Evolutionary conservation across 164 flowering plant species (phyloP), one percentile per base, ranked within the genome.

Genomic region (Nymphaea colorata): DNA sequence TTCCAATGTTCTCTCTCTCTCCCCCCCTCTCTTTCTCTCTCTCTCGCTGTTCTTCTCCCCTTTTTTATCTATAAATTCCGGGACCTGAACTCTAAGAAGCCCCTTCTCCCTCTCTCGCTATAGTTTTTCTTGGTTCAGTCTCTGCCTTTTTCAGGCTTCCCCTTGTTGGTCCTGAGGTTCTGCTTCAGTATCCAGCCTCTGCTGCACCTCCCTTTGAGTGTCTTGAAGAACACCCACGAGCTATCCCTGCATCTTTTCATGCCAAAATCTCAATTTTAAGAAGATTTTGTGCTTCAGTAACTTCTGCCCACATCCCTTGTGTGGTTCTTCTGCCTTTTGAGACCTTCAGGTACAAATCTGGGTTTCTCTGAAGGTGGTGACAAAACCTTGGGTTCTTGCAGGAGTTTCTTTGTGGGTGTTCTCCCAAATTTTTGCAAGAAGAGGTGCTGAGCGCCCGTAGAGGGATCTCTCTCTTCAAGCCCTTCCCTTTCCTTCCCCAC

Each of bases 41-140:
- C n/a, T 17, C 63, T 57, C 17, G 59, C 65, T 53, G 42, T 59
- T 1, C 18, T 70, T 51, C 12, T 51, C 57, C 12, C 57, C 72
- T 68, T 72, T 67, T 64, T 6, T 25, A 60, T 71, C 89, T 87
- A 87, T 87, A 87, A 76, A 87, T 78, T 72, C 62, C 36, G 69
- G 61, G 65, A 60, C 47, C 75, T 44, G 64, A 65, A 11, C 64
- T 16, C 73, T 69, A 70, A 47, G 12, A 66, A 77, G 68, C 82
- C 84, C 76, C 93, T 82, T 84, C 85, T 81, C 57, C 14, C 57
- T 51, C 57, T 51, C 57, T 5, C 14, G 55, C 55, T 47, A 47
- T 47, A 47, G 12, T 7, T 2, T 12, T 47, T 47, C 55, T 47
- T 51, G 57, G 12, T 51, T 25, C 36, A 25, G 36, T 25, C 5